Evolutionary conservation across 2,329 filamentous ascomycete species (phyloP), one percentile per base, ranked within the genome.

Genomic region (Torrubiella hemipterigena): DNA sequence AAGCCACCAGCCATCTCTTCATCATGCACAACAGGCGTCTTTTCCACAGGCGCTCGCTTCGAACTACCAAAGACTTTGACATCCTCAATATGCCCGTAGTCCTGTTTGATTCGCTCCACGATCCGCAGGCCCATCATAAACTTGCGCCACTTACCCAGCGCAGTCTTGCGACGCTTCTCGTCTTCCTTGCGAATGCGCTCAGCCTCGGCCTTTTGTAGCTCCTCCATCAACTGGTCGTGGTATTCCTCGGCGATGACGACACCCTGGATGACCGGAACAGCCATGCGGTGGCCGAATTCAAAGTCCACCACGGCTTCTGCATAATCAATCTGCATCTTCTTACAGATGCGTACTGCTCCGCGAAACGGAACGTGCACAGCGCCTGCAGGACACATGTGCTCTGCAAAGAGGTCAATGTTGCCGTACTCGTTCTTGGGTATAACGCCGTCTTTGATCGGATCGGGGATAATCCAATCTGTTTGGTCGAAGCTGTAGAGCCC

Each of bases 281-380:
- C 91, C 68, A 91, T 87, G 37, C 91, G 81, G 44, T 91, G 80
- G 1, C 89, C 89, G 51, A 96, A 98, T 49, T 98, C 91, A 50
- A 98, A 98, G 2, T 85, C 91, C 0, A 87, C 87, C 3, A 94
- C 91, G 2, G 91, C 91, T 55, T 96, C 91, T 0, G 91, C 91
- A 44, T 78, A 93, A 48, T 95, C 86, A 22, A 96, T 80, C 4
- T 75, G 74, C 0, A 98, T 63, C 38, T 81, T 77, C 50, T 83
- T 85, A 53, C 89, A 95, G 2, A 95, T 72, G 29, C 78, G 77
- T 19, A 79, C 76, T 0, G 78, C 80, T 1, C 84, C 84, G 27
- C 79, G 73, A 32, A 78, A 77, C 0, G 85, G 85, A 3, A 96
- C 67, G 50, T 98, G 91, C 0, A 81, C 71, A 3, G 87, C 87